These are phyloP conservation scores for Immersiella caudata DNA, from an alignment of 495 filamentous ascomycete genomes.

Conservation along the genomic window DNA sequence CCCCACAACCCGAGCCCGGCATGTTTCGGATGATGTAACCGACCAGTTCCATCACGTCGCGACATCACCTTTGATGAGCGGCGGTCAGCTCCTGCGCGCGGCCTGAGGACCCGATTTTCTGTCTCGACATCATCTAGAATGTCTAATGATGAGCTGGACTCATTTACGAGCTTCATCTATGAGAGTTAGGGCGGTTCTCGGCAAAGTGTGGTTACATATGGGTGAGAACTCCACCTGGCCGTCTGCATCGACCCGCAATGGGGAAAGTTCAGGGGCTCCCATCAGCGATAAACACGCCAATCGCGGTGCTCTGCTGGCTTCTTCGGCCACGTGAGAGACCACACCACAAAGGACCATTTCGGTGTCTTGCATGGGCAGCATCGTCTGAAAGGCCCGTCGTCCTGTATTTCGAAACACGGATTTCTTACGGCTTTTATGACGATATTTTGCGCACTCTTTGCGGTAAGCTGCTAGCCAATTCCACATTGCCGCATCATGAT, in stretches of 20 bases:
- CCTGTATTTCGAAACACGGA: not conserved
- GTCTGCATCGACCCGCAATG: not conserved
- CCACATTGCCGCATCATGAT: conserved; percentile 26
- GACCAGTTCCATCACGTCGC: conserved; percentile 3
- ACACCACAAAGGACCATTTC: not conserved
- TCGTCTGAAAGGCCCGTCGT: conserved; percentile 15
- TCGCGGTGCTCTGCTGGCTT: not conserved
- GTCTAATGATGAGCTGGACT: not conserved
- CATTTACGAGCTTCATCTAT: not conserved
- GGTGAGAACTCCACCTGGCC: not conserved
- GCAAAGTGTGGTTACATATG: not conserved
- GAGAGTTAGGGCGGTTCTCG: not conserved
- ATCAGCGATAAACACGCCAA: conserved; percentile 21
- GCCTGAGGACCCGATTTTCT: not conserved
- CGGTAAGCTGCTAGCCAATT: conserved; percentile 1
- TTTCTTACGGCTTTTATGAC: not conserved
- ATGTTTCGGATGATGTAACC: conserved; percentile 28
- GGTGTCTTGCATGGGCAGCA: conserved; percentile 20
- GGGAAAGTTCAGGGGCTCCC: conserved; percentile 5
- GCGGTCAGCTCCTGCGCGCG: not conserved
- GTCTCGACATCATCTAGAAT: not conserved
- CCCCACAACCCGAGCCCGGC: conserved; percentile 2
- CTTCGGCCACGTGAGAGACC: conserved; percentile 10
- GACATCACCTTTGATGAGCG: not conserved
- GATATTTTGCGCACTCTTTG: not conserved